These are phyloP conservation scores for Neonectria sp. DNA, from an alignment of 2,329 filamentous ascomycete species.

Conservation along the genomic window DNA sequence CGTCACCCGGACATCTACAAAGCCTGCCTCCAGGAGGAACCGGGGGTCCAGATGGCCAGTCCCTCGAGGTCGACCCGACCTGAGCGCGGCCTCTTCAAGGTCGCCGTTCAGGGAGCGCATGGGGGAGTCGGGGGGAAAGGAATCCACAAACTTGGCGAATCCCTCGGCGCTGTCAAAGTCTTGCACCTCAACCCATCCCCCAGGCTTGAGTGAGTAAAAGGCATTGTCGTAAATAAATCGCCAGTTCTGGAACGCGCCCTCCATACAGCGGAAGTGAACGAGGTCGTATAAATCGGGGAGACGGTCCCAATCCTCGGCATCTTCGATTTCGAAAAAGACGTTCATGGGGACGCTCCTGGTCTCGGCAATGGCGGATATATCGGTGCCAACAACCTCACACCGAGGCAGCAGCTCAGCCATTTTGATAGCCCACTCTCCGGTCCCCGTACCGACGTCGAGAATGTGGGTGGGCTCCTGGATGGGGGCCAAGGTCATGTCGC, in stretches of 20 bases:
- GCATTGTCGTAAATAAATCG: constrained; percentile 67
- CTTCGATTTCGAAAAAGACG: constrained; percentile 72
- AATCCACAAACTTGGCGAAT: constrained; percentile 48
- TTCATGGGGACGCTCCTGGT: constrained; percentile 71
- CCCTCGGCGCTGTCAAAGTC: constrained; percentile 66
- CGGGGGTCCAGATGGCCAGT: constrained; percentile 62
- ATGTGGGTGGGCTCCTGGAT: constrained; percentile 59
- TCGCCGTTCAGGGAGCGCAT: constrained; percentile 60
- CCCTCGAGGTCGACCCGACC: constrained; percentile 62
- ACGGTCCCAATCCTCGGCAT: constrained; percentile 73
- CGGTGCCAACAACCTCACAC: constrained; percentile 71
- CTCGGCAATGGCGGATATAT: constrained; percentile 71
- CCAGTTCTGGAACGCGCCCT: constrained; percentile 72
- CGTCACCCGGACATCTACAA: constrained; percentile 64
- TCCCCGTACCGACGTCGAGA: constrained; percentile 73
- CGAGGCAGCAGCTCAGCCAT: constrained; percentile 68
- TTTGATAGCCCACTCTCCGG: constrained; percentile 66
- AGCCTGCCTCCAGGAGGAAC: constrained; percentile 64
- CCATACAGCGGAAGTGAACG: constrained; percentile 70
- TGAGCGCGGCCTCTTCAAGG: constrained; percentile 59
- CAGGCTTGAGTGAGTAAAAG: constrained; percentile 68
- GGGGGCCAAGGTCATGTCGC: constrained; percentile 61
- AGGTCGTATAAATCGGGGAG: constrained; percentile 68
- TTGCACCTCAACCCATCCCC: constrained; percentile 70
- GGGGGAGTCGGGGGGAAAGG: constrained; percentile 62